Conservation (phyloP, 805 yeast genomes). For the Kodamaea sagamina region DNA sequence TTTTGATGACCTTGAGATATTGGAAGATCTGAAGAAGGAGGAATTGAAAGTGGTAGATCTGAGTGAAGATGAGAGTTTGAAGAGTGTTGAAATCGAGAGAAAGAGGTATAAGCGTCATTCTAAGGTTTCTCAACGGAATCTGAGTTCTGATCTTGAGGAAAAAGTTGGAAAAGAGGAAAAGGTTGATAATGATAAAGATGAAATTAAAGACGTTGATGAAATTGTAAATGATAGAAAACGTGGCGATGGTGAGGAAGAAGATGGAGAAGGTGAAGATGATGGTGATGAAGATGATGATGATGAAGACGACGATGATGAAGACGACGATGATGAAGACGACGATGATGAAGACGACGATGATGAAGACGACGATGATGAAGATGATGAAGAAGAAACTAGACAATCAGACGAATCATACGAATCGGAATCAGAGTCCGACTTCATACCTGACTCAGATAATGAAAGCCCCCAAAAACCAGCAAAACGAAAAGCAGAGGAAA, state of each 20-base stretch:
- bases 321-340: neutral
- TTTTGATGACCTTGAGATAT: too few species aligned
- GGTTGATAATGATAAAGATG: neutral
- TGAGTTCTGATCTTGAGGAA: too few species aligned
- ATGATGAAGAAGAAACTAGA: neutral
- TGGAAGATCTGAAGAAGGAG: neutral
- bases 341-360: conserved; percentile 2
- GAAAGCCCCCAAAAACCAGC: conserved; percentile 5
- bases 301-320: neutral
- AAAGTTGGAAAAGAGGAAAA: too few species aligned
- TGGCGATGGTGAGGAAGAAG: neutral
- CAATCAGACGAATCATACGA: conserved; percentile 9
- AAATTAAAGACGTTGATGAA: neutral
- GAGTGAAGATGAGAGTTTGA: neutral
- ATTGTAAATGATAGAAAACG: neutral
- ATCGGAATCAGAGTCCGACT: conserved; percentile 9
- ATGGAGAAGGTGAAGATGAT: neutral
- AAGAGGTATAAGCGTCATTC: neutral
- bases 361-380: neutral
- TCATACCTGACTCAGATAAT: conserved; percentile 10
- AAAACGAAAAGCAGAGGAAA: conserved; percentile 7
- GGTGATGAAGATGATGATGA: neutral
- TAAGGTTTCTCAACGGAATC: neutral
- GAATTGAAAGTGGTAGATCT: neutral
- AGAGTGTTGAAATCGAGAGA: neutral